phyloP scores from a whole-genome alignment of 129 eudicot genomes.

The Silybum marianum region DNA sequence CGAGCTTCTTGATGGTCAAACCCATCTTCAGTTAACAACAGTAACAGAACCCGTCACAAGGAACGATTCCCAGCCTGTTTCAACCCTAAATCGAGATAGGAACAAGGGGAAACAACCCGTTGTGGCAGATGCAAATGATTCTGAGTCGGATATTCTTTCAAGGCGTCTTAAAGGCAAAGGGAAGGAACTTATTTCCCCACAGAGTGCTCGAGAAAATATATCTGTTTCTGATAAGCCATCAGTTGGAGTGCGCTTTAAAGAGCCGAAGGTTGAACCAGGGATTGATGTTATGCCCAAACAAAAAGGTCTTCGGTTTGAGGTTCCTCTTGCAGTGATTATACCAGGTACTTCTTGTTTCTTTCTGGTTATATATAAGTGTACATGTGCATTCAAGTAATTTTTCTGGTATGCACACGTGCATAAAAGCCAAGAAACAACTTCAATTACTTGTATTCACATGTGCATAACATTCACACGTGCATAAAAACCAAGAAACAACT shows the following conservation, averaged over 20 bases:
- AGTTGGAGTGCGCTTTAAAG: conserved; percentile 27
- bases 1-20: conserved; percentile 21
- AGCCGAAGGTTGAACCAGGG: conserved; percentile 19
- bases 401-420: no score
- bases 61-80: conserved; percentile 29
- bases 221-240: conserved; percentile 34
- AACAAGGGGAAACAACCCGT: conserved; percentile 60
- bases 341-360: conserved; percentile 41
- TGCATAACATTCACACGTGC: no score
- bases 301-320: conserved; percentile 32
- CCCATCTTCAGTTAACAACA: conserved; percentile 18
- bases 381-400: no score
- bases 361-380: neutral
- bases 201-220: conserved; percentile 27
- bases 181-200: conserved; percentile 42
- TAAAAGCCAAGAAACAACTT: no score
- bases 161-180: conserved; percentile 40
- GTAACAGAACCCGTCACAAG: conserved; percentile 11
- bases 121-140: conserved; percentile 14
- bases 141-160: conserved; percentile 18
- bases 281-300: conserved; percentile 23
- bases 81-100: conserved; percentile 36
- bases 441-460: no score
- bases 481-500: no score
- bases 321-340: conserved; percentile 42